Percentiles rank a stretch among this genome's conserved stretches.
phyloP scores from a whole-genome alignment of 2,329 filamentous ascomycete genomes.

The Simplicillium aogashimaense region DNA sequence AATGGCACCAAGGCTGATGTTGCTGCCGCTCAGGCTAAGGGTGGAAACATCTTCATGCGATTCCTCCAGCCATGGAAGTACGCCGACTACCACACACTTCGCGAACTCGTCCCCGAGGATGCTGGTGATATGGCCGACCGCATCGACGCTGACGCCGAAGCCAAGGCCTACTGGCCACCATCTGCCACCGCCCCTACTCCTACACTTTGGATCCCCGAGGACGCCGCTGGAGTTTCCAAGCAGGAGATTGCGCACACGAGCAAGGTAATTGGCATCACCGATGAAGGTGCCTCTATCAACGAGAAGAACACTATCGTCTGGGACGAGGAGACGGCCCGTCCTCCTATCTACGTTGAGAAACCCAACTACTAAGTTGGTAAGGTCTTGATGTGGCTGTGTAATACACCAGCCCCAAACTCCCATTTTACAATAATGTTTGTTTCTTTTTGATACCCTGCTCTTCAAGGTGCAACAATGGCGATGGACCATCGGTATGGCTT shows the following conservation, averaged over 20 bases:
- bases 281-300: constrained; percentile 60
- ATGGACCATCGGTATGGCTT: too few species aligned
- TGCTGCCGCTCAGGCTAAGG: constrained; percentile 28
- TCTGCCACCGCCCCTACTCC: constrained; percentile 52
- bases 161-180: constrained; percentile 64
- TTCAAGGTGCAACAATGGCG: too few species aligned
- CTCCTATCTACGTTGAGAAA: constrained; percentile 35
- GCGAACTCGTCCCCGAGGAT: constrained; percentile 56
- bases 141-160: constrained; percentile 53
- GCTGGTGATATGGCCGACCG: constrained; percentile 34
- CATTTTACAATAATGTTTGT: too few species aligned
- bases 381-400: too few species aligned
- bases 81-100: constrained; percentile 60
- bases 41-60: constrained; percentile 37
- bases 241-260: constrained; percentile 62
- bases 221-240: constrained; percentile 56
- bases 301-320: constrained; percentile 45
- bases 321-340: constrained; percentile 29
- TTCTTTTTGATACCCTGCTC: too few species aligned
- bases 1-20: background rate
- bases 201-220: constrained; percentile 67
- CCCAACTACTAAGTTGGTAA: constrained; percentile 26
- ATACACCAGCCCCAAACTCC: too few species aligned
- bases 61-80: constrained; percentile 72
- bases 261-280: constrained; percentile 59